Percentiles rank a stretch among this genome's conserved stretches.
phyloP scores from a whole-genome alignment of 1,139 yeast species.

The Protomyces lactucae-debilis region DNA sequence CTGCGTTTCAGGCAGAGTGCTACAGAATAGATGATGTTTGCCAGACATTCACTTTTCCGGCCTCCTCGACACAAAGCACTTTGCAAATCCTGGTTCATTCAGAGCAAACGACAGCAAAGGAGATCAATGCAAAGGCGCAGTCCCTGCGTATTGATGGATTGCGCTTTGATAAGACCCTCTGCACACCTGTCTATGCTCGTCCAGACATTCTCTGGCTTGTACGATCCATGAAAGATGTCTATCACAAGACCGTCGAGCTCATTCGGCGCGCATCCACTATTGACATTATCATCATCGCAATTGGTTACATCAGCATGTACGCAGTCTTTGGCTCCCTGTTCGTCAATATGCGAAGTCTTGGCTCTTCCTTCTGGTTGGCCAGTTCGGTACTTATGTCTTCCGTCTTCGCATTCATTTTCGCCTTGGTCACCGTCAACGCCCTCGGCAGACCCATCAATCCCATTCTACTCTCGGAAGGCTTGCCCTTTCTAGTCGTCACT shows the following conservation, averaged over 20 bases:
- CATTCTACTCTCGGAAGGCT: slow-evolving; percentile 77
- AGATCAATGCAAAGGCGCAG: not conserved
- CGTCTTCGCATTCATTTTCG: slow-evolving; percentile 79
- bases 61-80: slow-evolving; percentile 18
- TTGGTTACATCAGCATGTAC: slow-evolving; percentile 88
- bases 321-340: slow-evolving; percentile 76
- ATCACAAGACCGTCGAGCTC: slow-evolving; percentile 21
- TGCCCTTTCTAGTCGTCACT: slow-evolving; percentile 88
- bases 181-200: slow-evolving; percentile 10
- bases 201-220: slow-evolving; percentile 25
- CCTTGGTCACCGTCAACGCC: slow-evolving; percentile 58
- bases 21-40: slow-evolving; percentile 2
- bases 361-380: slow-evolving; percentile 87
- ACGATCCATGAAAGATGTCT: slow-evolving; percentile 17
- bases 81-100: slow-evolving; percentile 4
- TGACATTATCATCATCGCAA: slow-evolving; percentile 72
- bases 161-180: slow-evolving; percentile 7
- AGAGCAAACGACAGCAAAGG: not conserved
- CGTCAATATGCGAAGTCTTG: slow-evolving; percentile 69
- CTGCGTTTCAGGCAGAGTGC: slow-evolving; percentile 10
- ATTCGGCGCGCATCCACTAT: slow-evolving; percentile 71
- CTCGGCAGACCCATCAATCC: slow-evolving; percentile 56
- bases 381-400: slow-evolving; percentile 77
- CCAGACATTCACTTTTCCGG: slow-evolving; percentile 12
- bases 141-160: slow-evolving; percentile 8